Conservation (phyloP, 2,329 filamentous ascomycete species). For the Lachnellula cervina region DNA sequence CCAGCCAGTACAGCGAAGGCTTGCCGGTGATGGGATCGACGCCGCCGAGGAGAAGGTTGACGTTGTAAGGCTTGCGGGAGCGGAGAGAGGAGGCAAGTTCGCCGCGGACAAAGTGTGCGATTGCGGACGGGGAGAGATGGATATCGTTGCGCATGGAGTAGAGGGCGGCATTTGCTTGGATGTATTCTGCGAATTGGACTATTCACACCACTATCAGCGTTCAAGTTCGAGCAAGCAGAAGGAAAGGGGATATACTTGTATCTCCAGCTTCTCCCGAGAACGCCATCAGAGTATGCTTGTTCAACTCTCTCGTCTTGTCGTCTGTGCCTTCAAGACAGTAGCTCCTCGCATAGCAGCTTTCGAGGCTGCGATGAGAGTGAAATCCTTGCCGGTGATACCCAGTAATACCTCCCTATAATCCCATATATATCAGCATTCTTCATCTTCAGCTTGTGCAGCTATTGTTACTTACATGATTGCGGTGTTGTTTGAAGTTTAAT, state of each 20-base stretch:
- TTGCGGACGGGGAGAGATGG: constrained; percentile 81
- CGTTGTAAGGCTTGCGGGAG: constrained; percentile 90
- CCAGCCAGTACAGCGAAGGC: constrained; percentile 92
- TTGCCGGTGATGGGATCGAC: constrained; percentile 88
- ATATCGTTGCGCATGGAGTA: constrained; percentile 98
- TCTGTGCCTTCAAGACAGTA: constrained; percentile 93
- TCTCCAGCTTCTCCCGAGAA: constrained; percentile 96
- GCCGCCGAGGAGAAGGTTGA: constrained; percentile 92
- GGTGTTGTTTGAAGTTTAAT: constrained; percentile 14
- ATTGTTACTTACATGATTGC: constrained; percentile 24
- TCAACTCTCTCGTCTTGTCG: constrained; percentile 91
- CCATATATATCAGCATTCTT: constrained; percentile 12
- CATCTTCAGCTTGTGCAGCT: neutral
- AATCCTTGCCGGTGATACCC: constrained; percentile 98
- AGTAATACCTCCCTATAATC: constrained; percentile 84
- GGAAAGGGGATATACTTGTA: constrained; percentile 58
- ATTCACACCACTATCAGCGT: constrained; percentile 15
- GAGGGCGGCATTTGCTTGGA: constrained; percentile 96
- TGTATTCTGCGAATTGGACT: constrained; percentile 99
- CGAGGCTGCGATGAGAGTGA: constrained; percentile 93
- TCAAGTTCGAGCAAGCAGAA: neutral
- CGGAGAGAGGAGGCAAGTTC: constrained; percentile 88
- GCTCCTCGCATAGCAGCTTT: constrained; percentile 98
- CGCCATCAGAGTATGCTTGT: constrained; percentile 91
- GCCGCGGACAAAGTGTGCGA: constrained; percentile 88